These are phyloP conservation scores for Arthrinium phaeospermum DNA, from an alignment of 2,329 filamentous ascomycete genomes.

Conservation along the genomic window DNA sequence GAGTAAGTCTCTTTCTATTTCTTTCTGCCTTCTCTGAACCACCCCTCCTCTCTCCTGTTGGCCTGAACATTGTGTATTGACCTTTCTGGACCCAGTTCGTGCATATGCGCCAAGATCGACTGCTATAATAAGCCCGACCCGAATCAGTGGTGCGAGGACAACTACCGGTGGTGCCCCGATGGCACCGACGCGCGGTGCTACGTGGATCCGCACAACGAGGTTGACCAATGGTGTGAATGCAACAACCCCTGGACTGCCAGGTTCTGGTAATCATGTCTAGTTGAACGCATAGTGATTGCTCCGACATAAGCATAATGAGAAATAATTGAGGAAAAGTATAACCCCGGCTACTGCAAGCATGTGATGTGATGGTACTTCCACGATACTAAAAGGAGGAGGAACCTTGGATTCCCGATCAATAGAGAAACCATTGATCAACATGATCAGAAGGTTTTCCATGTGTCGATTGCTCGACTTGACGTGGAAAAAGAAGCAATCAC, in stretches of 20 bases:
- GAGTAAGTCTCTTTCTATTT: background rate
- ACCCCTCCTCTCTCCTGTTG: background rate
- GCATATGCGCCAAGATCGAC: background rate
- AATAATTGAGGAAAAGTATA: no score
- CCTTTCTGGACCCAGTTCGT: background rate
- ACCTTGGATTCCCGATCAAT: no score
- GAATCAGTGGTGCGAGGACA: background rate
- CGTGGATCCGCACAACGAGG: background rate
- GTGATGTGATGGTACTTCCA: no score
- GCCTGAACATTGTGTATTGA: background rate
- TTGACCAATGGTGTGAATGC: background rate
- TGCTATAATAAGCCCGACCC: fast-evolving
- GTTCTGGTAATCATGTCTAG: no score
- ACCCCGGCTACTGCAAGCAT: no score
- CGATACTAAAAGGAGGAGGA: no score
- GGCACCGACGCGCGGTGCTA: background rate
- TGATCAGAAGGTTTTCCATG: background rate
- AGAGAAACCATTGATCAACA: background rate
- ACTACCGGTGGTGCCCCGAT: background rate
- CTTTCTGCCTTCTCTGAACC: background rate
- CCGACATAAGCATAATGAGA: no score
- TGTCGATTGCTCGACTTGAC: background rate
- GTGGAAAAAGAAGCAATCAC: background rate
- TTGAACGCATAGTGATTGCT: no score
- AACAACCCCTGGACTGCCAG: no score